phyloP scores from a whole-genome alignment of 805 yeast genomes.

The Grigorovia jiainica region DNA sequence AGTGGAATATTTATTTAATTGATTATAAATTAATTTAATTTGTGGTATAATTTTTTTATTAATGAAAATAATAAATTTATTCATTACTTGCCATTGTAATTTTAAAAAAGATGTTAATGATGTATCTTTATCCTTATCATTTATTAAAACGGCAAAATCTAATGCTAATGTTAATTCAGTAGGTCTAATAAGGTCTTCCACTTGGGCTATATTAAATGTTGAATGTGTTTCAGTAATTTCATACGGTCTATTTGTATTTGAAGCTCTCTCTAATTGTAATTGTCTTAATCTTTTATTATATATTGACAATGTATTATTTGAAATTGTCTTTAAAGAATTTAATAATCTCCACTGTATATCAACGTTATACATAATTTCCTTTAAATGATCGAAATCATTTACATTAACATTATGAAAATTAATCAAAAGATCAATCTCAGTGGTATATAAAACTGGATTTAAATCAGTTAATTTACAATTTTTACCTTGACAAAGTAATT shows the following conservation, averaged over 20 bases:
- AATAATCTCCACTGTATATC: conserved; percentile 23
- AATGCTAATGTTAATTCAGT: conserved; percentile 21
- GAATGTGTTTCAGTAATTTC: conserved; percentile 23
- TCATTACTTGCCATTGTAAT: conserved; percentile 22
- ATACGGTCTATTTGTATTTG: conserved; percentile 19
- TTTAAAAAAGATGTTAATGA: conserved; percentile 18
- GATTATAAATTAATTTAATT: conserved; percentile 18
- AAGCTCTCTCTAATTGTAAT: conserved; percentile 24
- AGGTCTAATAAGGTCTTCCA: conserved; percentile 29
- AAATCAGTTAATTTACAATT: conserved; percentile 19
- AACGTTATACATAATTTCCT: conserved; percentile 17
- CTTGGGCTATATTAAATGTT: conserved; percentile 19
- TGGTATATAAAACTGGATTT: conserved; percentile 10
- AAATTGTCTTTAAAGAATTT: conserved; percentile 14
- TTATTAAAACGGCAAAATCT: conserved; percentile 29
- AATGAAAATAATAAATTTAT: conserved; percentile 19
- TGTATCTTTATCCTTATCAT: conserved; percentile 20
- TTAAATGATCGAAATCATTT: conserved; percentile 7
- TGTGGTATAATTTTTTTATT: conserved; percentile 18
- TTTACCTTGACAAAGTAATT: conserved; percentile 26
- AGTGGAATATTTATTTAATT: conserved; percentile 16
- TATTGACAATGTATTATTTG: conserved; percentile 22
- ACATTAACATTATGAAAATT: conserved; percentile 11
- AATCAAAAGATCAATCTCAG: conserved; percentile 13
- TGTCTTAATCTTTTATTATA: conserved; percentile 26